Percentiles rank a stretch among this genome's conserved stretches.
These are phyloP conservation scores for Blastocystis sp. DNA, from an alignment of 352 stramenopile species.

Conservation along the genomic window DNA sequence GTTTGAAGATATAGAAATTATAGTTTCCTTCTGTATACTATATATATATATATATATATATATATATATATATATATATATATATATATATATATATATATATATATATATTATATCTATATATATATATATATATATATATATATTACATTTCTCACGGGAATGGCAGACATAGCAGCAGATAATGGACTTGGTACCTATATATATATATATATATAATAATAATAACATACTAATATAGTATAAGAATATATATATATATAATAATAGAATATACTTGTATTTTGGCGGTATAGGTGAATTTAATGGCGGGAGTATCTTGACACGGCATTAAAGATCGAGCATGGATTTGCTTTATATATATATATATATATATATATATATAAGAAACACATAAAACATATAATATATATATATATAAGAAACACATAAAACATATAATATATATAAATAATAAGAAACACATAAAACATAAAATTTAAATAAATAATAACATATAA, in stretches of 20 bases:
- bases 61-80: not conserved
- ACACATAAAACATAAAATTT: too few species aligned
- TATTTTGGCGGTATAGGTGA: slow-evolving; percentile 72
- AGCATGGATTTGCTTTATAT: slow-evolving; percentile 72
- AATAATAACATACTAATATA: slow-evolving; percentile 7
- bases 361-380: slow-evolving; percentile 46
- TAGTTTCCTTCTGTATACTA: not conserved
- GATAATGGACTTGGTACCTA: slow-evolving; percentile 15
- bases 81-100: slow-evolving; percentile 21
- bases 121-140: slow-evolving; percentile 54
- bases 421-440: too few species aligned
- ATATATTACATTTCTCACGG: slow-evolving; percentile 31
- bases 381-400: too few species aligned
- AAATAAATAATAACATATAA: too few species aligned
- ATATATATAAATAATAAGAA: too few species aligned
- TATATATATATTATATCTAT: too few species aligned
- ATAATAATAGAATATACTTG: slow-evolving; percentile 70
- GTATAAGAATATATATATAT: slow-evolving; percentile 68
- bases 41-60: too few species aligned
- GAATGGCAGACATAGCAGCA: slow-evolving; percentile 25
- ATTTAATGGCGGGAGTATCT: slow-evolving; percentile 70
- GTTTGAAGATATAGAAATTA: not conserved
- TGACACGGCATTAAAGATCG: slow-evolving; percentile 77
- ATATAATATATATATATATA: too few species aligned
- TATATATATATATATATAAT: not conserved